phyloP scores from a whole-genome alignment of 768 basidiomycete genomes.

The Podaxis carcinomalis region DNA sequence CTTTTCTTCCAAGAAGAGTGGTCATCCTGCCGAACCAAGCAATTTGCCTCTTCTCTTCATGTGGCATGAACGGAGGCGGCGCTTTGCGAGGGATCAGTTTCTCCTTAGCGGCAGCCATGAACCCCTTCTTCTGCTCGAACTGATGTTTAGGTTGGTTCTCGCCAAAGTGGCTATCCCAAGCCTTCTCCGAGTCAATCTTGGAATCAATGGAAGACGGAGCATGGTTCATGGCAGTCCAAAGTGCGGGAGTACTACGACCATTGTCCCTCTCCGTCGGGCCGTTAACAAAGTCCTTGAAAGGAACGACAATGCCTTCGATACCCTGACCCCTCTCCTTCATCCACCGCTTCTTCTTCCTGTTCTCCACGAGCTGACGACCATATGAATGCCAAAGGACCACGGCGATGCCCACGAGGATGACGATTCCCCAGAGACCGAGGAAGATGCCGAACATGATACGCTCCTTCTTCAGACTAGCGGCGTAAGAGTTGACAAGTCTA shows the following conservation, averaged over 20 bases:
- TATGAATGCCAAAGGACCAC: conserved; percentile 74
- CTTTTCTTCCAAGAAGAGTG: conserved; percentile 21
- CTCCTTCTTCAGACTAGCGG: conserved; percentile 70
- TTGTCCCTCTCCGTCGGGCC: conserved; percentile 12
- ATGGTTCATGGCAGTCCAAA: not conserved
- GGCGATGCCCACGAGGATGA: conserved; percentile 73
- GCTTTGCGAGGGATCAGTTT: conserved; percentile 1
- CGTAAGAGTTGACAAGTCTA: conserved; percentile 69
- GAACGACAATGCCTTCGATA: conserved; percentile 34
- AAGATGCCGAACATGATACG: conserved; percentile 82
- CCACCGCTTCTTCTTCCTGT: conserved; percentile 44
- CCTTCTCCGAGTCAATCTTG: not conserved
- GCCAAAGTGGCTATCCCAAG: conserved; percentile 13
- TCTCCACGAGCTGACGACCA: conserved; percentile 43
- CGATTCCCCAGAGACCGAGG: conserved; percentile 77
- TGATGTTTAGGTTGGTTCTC: conserved; percentile 9
- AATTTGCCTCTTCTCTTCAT: conserved; percentile 2
- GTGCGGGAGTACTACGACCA: not conserved
- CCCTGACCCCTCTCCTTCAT: conserved; percentile 46
- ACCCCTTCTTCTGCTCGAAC: conserved; percentile 14
- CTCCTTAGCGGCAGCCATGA: conserved; percentile 12
- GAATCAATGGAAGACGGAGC: not conserved
- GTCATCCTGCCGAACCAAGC: conserved; percentile 35
- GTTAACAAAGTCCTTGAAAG: conserved; percentile 22
- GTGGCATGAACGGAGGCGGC: conserved; percentile 6